Evolutionary conservation across 2,329 filamentous ascomycete genomes (phyloP).

Genomic region (Cladosporium sp.): DNA sequence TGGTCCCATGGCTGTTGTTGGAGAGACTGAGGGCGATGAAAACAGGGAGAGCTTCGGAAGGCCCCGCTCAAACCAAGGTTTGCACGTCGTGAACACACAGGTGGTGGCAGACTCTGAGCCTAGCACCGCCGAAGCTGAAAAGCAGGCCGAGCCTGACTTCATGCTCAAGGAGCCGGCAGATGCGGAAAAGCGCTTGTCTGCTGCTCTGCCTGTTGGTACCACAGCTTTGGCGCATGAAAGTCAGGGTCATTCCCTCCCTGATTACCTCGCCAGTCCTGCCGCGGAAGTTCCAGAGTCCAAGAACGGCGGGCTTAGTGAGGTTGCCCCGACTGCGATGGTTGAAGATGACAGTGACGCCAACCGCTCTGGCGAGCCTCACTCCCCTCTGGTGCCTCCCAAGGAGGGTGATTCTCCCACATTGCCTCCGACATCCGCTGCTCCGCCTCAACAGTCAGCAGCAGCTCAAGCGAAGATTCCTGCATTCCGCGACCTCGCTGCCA

Average conservation of each 20-base stretch:
- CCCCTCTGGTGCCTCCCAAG: neutral
- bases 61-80: slow-evolving; percentile 25
- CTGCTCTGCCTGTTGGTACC: neutral
- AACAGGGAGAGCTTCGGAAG: slow-evolving; percentile 25
- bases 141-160: neutral
- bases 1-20: slow-evolving; percentile 8
- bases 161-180: slow-evolving; percentile 9
- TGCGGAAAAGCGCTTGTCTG: neutral
- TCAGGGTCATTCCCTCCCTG: neutral
- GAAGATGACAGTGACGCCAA: slow-evolving; percentile 12
- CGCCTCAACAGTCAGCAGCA: neutral
- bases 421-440: neutral
- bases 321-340: slow-evolving; percentile 23
- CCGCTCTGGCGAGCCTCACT: neutral
- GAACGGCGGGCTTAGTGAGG: slow-evolving; percentile 15
- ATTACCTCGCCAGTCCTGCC: slow-evolving; percentile 20
- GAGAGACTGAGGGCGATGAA: slow-evolving; percentile 9
- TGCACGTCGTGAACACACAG: slow-evolving; percentile 41
- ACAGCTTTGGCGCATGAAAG: neutral
- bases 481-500: slow-evolving; percentile 74
- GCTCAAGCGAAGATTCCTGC: slow-evolving; percentile 44
- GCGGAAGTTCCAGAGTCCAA: slow-evolving; percentile 18
- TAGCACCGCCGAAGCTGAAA: slow-evolving; percentile 6
- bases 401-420: neutral
- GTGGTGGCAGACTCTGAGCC: slow-evolving; percentile 12